These are phyloP conservation scores for Sutorius australiensis DNA, from an alignment of 768 basidiomycete genomes.

Conservation along the genomic window DNA sequence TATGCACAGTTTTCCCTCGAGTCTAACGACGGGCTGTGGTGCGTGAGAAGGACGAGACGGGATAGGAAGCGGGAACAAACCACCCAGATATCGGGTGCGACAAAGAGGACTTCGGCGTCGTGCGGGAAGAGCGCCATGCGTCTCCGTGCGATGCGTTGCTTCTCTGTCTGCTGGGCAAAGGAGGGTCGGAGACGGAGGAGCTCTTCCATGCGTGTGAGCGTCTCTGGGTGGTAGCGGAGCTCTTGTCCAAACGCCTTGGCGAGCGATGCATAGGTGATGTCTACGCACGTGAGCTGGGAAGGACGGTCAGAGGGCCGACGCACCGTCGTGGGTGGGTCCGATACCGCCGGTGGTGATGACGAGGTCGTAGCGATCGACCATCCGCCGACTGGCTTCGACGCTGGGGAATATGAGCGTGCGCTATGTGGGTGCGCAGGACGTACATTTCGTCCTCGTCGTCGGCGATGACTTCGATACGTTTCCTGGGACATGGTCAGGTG, in stretches of 20 bases:
- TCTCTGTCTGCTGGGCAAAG: slow-evolving; percentile 58
- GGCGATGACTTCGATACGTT: slow-evolving; percentile 86
- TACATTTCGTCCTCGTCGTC: slow-evolving; percentile 89
- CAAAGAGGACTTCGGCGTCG: slow-evolving; percentile 73
- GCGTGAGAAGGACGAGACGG: neutral
- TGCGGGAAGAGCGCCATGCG: slow-evolving; percentile 92
- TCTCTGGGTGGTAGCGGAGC: slow-evolving; percentile 74
- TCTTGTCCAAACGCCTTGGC: slow-evolving; percentile 77
- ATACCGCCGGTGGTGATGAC: slow-evolving; percentile 91
- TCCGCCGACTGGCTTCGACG: slow-evolving; percentile 77
- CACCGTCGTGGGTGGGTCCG: slow-evolving; percentile 87
- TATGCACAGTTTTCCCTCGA: slow-evolving; percentile 83
- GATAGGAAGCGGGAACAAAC: slow-evolving; percentile 37
- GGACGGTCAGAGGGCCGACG: slow-evolving; percentile 9
- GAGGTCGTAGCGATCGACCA: slow-evolving; percentile 81
- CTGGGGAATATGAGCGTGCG: slow-evolving; percentile 36
- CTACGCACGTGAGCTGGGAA: slow-evolving; percentile 25
- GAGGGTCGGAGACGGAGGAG: slow-evolving; percentile 55
- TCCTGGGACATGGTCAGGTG: slow-evolving; percentile 40
- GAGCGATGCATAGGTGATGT: slow-evolving; percentile 87
- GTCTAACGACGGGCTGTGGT: slow-evolving; percentile 74
- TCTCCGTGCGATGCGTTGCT: slow-evolving; percentile 71
- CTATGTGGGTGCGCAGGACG: neutral
- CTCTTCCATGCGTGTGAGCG: slow-evolving; percentile 66
- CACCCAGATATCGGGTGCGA: slow-evolving; percentile 82